Evolutionary conservation across 2,329 filamentous ascomycete genomes (phyloP).

Genomic region (Rasamsonia emersonii): DNA sequence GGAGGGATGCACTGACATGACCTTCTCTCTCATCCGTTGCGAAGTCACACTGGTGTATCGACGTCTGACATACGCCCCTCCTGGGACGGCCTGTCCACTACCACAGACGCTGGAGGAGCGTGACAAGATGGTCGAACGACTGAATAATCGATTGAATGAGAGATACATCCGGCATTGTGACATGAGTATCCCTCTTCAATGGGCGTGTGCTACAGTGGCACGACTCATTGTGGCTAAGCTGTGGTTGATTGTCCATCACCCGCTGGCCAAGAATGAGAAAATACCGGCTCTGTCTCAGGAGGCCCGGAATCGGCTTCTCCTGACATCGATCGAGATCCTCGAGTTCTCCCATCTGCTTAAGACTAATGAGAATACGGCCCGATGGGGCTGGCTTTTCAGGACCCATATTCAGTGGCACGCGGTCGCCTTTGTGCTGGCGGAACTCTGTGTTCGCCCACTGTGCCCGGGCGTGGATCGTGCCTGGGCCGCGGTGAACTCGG

Average conservation of each 20-base stretch:
- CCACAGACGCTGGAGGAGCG: constrained; percentile 25
- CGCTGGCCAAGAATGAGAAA: constrained; percentile 52
- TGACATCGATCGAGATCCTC: constrained; percentile 64
- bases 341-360: constrained; percentile 62
- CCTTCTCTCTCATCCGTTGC: constrained; percentile 43
- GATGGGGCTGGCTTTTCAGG: constrained; percentile 58
- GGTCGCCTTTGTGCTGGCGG: constrained; percentile 52
- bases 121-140: constrained; percentile 41
- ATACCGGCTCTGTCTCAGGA: constrained; percentile 51
- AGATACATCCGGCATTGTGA: constrained; percentile 48
- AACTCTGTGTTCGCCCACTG: constrained; percentile 49
- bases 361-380: constrained; percentile 51
- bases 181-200: constrained; percentile 49
- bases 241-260: constrained; percentile 69
- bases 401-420: constrained; percentile 60
- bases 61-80: constrained; percentile 29
- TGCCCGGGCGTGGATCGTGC: constrained; percentile 52
- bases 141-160: constrained; percentile 47
- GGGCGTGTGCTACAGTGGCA: constrained; percentile 59
- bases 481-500: constrained; percentile 48
- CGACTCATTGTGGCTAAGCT: constrained; percentile 69
- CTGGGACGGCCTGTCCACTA: constrained; percentile 14
- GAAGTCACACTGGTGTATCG: constrained; percentile 41
- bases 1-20: constrained; percentile 46
- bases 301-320: constrained; percentile 59